Evolutionary conservation across 169 alveolate genomes (phyloP).

Genomic region (Eimeria mitis): DNA sequence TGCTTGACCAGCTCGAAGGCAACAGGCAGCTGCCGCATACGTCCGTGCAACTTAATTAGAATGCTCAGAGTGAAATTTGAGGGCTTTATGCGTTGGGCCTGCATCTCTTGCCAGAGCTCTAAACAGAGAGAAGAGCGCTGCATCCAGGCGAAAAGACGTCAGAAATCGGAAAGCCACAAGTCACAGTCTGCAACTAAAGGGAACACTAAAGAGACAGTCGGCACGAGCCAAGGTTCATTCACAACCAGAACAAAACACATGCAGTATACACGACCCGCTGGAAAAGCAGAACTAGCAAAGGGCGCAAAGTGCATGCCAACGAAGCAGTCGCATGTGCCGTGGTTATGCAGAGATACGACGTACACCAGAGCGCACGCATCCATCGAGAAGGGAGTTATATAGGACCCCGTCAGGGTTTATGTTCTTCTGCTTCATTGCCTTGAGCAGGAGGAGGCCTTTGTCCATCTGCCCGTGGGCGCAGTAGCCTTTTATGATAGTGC

Average conservation of each 20-base stretch:
- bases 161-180: background rate
- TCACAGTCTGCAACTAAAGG: background rate
- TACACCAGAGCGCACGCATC: constrained; percentile 95
- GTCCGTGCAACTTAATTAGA: constrained; percentile 90
- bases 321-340: background rate
- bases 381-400: constrained; percentile 97
- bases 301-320: background rate
- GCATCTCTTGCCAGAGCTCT: constrained; percentile 91
- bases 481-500: constrained; percentile 94
- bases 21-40: constrained; percentile 89
- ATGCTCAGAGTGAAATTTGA: constrained; percentile 91
- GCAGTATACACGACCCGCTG: background rate
- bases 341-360: background rate
- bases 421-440: constrained; percentile 88
- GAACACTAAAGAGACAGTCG: background rate
- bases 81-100: constrained; percentile 88
- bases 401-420: constrained; percentile 97
- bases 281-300: background rate
- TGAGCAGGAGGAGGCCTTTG: constrained; percentile 89
- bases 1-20: constrained; percentile 88
- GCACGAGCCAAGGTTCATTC: background rate
- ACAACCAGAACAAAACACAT: background rate
- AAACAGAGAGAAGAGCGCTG: constrained; percentile 88
- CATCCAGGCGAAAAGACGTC: background rate
- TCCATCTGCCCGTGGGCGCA: constrained; percentile 94